Base-by-base conservation (phyloP, 257 asterid genomes). In the Asclepias syriaca region DNA sequence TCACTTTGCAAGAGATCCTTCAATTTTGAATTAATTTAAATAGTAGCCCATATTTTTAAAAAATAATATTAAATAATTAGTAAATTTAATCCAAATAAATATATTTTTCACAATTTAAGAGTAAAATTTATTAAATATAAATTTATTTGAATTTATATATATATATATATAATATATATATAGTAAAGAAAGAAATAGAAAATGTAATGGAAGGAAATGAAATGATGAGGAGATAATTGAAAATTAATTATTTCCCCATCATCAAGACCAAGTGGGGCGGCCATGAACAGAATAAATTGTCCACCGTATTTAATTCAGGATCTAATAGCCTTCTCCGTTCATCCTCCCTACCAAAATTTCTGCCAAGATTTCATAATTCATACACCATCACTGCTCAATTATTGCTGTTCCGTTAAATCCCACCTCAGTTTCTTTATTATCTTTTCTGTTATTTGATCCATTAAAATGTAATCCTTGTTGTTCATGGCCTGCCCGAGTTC, bases 401-500 rank as follows among this genome's bases (percentile, higher is more conserved):
- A 48, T 71, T 24, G 46, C n/a, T 43, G 32, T 40, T 16, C 39
- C 39, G 39, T 34, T 34, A 34, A 34, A 34, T 16, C 7, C n/a
- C 29, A 60, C 58, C 16, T 11, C 34, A 24, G n/a, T 53, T 27
- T n/a, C 43, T 53, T 37, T 53, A 16, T 50, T 53, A 16, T 16
- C 40, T 21, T 14, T 16, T 7, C 49, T 32, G 6, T 54, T 22
- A 19, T 64, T 18, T 3, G 50, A 37, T 24, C n/a, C 3, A 29
- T 16, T 34, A 51, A 68, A 50, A 80, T 80, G 84, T 77, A 73
- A 74, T 37, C 84, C 48, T 59, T 65, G 48, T 6, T 70, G 48
- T 34, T 67, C 63, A 61, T 32, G 40, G 78, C 83, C 80, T 76
- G 83, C 65, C 69, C 61, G 68, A 72, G 80, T 76, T 80, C 50